Conservation (phyloP, 441 rosid species). For the Pelargonium citronellum region DNA sequence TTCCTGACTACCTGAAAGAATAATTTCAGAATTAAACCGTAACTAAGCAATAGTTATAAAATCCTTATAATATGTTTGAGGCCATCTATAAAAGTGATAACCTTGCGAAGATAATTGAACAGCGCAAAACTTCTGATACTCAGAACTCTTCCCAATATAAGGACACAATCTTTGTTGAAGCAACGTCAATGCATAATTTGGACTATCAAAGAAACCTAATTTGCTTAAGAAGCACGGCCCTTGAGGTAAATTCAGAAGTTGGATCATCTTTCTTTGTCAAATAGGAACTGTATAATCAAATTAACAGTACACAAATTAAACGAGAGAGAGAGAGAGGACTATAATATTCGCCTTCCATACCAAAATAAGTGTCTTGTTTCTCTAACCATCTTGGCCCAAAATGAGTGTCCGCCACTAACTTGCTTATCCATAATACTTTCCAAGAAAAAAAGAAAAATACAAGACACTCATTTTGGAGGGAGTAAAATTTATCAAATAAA, state of each 20-base stretch:
- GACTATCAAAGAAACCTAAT: slow-evolving; percentile 17
- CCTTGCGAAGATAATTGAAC: slow-evolving; percentile 33
- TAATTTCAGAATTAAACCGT: slow-evolving; percentile 12
- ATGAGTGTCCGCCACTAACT: too few relatives aligned
- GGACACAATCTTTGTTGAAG: slow-evolving; percentile 22
- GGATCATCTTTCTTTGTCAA: slow-evolving; percentile 27
- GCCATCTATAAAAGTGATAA: slow-evolving; percentile 11
- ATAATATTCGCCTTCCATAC: background rate
- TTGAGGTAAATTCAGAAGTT: slow-evolving; percentile 21
- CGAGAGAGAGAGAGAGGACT: background rate
- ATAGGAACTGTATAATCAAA: background rate
- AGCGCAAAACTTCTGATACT: slow-evolving; percentile 2
- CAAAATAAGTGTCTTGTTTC: too few relatives aligned
- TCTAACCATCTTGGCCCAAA: too few relatives aligned
- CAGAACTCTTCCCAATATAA: slow-evolving; percentile 15
- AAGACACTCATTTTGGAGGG: too few relatives aligned
- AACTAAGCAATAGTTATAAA: background rate
- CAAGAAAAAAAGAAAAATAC: too few relatives aligned
- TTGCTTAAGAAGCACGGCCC: slow-evolving; percentile 24
- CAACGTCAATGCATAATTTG: slow-evolving; percentile 18
- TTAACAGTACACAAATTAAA: background rate
- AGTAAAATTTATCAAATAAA: too few relatives aligned
- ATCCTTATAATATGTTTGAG: background rate
- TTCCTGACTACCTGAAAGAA: slow-evolving; percentile 29
- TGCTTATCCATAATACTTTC: too few relatives aligned